Base-by-base conservation (phyloP, 768 basidiomycete genomes). In the Russula emetica region DNA sequence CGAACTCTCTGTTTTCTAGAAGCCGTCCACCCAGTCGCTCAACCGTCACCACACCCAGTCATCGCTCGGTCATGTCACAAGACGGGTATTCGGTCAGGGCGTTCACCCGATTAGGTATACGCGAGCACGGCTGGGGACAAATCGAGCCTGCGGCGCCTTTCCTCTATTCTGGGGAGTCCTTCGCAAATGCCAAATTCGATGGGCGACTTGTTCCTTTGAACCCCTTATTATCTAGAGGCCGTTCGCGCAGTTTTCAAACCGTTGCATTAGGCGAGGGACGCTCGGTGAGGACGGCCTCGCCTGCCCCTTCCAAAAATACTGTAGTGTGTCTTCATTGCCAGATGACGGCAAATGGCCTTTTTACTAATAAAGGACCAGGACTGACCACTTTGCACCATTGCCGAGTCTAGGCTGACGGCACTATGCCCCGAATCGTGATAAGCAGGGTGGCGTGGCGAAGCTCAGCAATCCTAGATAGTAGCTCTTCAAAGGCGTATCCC, bases 1-100 rank as follows among this genome's bases (percentile, higher is more conserved):
- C 78, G 53, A 87, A 90, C 45, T 74, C 79, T 1, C 71, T 74
- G 13, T 58, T 66, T n/a, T 73, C 73, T 10, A 76, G 45, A 47
- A 47, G 69, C 72, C 85, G 90, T 34, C 83, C 88, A 6, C 78
- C 83, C 8, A 90, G 85, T 72, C 84, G 87, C 52, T 80, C 84
- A 56, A 82, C 86, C 26, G 75, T 78, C 71, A 73, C 78, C 69
- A 69, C 78, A 54, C 73, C 69, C 59, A 81, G 55, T 74, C 78
- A 71, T 80, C 80, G 66, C 76, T 77, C 34, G 71, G 76, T 55
- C 72, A 66, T 74, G n/a, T 80, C 82, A 16, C 89, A 91, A 26
- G 89, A 90, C 59, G 79, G 78, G 42, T 81, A 85, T 66, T 84
- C 84, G 66, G 69, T 75, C 63, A 87, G 44, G n/a, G 44, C n/a